Evolutionary conservation across 176 grass and related monocot genomes (phyloP).

Genomic region (Poa pratensis): DNA sequence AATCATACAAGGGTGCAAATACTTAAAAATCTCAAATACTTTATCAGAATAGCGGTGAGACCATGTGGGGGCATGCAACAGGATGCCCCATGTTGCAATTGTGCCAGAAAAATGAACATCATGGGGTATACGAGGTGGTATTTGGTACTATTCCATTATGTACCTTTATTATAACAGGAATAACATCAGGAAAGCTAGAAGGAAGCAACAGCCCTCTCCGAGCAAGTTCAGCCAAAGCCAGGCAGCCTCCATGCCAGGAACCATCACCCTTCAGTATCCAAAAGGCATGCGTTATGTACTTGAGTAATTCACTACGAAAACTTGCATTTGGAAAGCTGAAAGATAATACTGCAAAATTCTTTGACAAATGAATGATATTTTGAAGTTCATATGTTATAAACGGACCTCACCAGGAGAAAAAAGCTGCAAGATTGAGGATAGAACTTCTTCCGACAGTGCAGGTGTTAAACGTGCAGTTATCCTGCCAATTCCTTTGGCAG

Average conservation of each 20-base stretch:
- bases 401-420: constrained; percentile 91
- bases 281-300: constrained; percentile 34
- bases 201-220: constrained; percentile 88
- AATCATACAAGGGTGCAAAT: constrained; percentile 24
- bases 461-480: constrained; percentile 95
- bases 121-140: constrained; percentile 4
- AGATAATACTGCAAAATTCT: constrained; percentile 12
- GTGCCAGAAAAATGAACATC: constrained; percentile 19
- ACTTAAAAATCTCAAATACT: constrained; percentile 25
- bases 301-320: constrained; percentile 27
- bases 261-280: constrained; percentile 79
- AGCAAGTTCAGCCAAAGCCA: constrained; percentile 96
- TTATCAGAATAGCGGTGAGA: constrained; percentile 30
- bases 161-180: constrained; percentile 86
- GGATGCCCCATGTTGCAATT: constrained; percentile 6
- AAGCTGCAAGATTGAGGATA: constrained; percentile 88
- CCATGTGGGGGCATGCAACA: constrained; percentile 11
- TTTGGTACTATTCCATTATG: constrained; percentile 9
- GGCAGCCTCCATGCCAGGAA: constrained; percentile 96
- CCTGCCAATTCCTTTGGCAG: constrained; percentile 94
- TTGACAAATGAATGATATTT: constrained; percentile 24
- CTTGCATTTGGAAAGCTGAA: constrained; percentile 27
- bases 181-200: constrained; percentile 79
- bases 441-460: constrained; percentile 83
- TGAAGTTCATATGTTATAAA: constrained; percentile 30